Evolutionary conservation across 306 rosid species (phyloP).

Genomic region (Astragalus glycyphyllos): DNA sequence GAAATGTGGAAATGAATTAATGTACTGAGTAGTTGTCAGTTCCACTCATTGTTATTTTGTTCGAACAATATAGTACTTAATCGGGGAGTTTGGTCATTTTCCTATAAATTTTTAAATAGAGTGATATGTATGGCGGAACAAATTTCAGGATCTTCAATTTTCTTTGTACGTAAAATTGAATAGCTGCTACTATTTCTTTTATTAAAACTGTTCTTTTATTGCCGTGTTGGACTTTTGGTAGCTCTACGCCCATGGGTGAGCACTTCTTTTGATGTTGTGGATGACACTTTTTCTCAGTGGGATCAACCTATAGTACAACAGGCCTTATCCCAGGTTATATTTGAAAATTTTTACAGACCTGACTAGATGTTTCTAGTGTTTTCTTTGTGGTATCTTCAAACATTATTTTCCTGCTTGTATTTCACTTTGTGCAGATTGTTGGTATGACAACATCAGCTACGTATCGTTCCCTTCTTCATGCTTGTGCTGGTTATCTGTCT

Average conservation of each 20-base stretch:
- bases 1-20: slow-evolving; percentile 20
- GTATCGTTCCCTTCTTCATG: slow-evolving; percentile 74
- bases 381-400: slow-evolving; percentile 30
- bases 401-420: slow-evolving; percentile 41
- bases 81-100: slow-evolving; percentile 1
- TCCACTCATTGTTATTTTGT: slow-evolving; percentile 16
- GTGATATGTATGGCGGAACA: slow-evolving; percentile 8
- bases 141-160: slow-evolving; percentile 10
- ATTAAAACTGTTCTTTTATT: slow-evolving; percentile 20
- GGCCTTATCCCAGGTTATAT: slow-evolving; percentile 82
- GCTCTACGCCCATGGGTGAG: slow-evolving; percentile 85
- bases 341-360: slow-evolving; percentile 27
- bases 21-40: slow-evolving; percentile 28
- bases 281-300: slow-evolving; percentile 84
- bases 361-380: slow-evolving; percentile 22
- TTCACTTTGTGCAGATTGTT: slow-evolving; percentile 70
- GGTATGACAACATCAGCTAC: slow-evolving; percentile 67
- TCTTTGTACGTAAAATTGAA: slow-evolving; percentile 1
- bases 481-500: slow-evolving; percentile 89
- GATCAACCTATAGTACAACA: slow-evolving; percentile 83
- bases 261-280: slow-evolving; percentile 68
- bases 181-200: slow-evolving; percentile 18
- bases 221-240: slow-evolving; percentile 48
- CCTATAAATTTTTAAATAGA: background rate
- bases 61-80: slow-evolving; percentile 17